Percentiles rank a stretch among this genome's conserved stretches.
These are phyloP conservation scores for Penicillium goetzii DNA, from an alignment of 495 filamentous ascomycete genomes.

Conservation along the genomic window DNA sequence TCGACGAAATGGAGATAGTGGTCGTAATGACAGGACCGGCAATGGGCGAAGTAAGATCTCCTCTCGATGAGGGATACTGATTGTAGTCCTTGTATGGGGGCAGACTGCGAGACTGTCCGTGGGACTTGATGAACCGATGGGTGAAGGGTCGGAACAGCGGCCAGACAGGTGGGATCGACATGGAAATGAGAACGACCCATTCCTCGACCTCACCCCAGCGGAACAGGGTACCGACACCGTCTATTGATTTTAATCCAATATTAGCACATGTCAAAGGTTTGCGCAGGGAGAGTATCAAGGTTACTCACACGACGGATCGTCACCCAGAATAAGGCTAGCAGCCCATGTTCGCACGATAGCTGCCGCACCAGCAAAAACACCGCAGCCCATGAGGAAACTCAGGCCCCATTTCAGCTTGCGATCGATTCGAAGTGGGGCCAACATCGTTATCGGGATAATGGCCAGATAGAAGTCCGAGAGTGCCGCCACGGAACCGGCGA, in stretches of 20 bases:
- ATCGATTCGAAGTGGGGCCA: slow-evolving; percentile 30
- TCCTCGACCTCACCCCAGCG: slow-evolving; percentile 34
- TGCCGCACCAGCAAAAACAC: slow-evolving; percentile 32
- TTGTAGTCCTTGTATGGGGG: slow-evolving; percentile 10
- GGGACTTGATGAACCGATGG: slow-evolving; percentile 28
- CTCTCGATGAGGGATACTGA: slow-evolving; percentile 10
- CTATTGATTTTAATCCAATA: slow-evolving; percentile 4
- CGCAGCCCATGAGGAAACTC: slow-evolving; percentile 34
- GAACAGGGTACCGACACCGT: slow-evolving; percentile 30
- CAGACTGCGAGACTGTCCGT: slow-evolving; percentile 17
- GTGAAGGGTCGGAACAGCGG: slow-evolving; percentile 34
- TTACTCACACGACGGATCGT: slow-evolving; percentile 30
- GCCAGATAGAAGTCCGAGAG: slow-evolving; percentile 34
- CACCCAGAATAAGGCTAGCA: slow-evolving; percentile 28
- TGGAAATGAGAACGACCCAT: slow-evolving; percentile 35
- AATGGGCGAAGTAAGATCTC: slow-evolving; percentile 1
- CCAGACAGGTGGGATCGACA: slow-evolving; percentile 37
- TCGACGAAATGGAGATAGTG: slow-evolving; percentile 24
- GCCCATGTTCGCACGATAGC: slow-evolving; percentile 35
- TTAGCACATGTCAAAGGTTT: slow-evolving; percentile 7
- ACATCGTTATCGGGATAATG: slow-evolving; percentile 30
- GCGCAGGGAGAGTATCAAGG: background rate
- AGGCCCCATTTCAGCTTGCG: slow-evolving; percentile 34
- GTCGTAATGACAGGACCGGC: slow-evolving; percentile 20
- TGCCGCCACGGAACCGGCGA: slow-evolving; percentile 31